Base-by-base conservation (phyloP, 2,329 filamentous ascomycete genomes). In the Cercospora berteroae region DNA sequence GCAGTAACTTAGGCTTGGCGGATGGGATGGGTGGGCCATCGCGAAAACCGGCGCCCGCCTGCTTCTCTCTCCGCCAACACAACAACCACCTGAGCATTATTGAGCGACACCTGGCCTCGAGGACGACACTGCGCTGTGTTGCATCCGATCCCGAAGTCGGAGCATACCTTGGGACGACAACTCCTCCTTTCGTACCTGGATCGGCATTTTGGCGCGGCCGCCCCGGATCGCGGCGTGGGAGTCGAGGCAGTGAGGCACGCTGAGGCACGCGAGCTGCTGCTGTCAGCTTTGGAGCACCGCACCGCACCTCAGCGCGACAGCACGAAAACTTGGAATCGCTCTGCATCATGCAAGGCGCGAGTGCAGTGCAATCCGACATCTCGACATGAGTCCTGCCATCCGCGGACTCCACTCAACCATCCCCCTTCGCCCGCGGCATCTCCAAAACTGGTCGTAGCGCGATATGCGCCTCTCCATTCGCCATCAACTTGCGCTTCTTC, bases 381-480 rank as follows among this genome's bases (percentile, higher is more conserved):
- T 50, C 44, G 44, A 50, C 10, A 50, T 50, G 44, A 50, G 44
- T 20, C n/a, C 44, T 50, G 44, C 3, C 44, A 39, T 4, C 16
- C 6, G 0, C 5, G 36, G 9, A 50, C 44, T 50, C 44, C 44
- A 20, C 44, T 12, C 44, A 20, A 50, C 13, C 44, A 23, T 10
- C 42, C 42, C 42, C n/a, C 4, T 12, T 48, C 42, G 42, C 18
- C 42, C 42, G 42, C 7, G n/a, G 42, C 42, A 48, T 48, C 42
- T 23, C 42, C 42, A 48, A 48, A 13, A 9, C 42, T 20, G 39
- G 57, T n/a, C 23, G 50, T 61, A 23, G 33, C 33, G 57, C 66
- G 55, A 59, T 31, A 94, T 97, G 92, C 88, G 93, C 79, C 88
- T 97, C 79, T 90, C 91, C 67, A 97, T 97, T 75, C 88, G 93